phyloP scores from a whole-genome alignment of 257 asterid genomes.

The Lavandula angustifolia region DNA sequence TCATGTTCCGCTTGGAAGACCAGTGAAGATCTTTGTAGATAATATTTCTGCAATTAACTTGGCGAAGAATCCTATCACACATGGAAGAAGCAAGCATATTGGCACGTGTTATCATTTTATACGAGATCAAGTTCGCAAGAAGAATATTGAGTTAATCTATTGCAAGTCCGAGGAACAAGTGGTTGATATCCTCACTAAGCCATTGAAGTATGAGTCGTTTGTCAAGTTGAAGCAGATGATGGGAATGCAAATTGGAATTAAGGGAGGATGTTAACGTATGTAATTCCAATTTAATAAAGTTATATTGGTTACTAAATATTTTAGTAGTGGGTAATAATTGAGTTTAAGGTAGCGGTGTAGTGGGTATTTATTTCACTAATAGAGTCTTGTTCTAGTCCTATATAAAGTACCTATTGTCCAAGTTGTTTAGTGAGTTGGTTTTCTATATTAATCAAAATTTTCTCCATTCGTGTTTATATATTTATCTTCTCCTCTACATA shows the following conservation, averaged over 20 bases:
- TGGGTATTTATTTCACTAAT: too few relatives aligned
- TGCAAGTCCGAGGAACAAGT: constrained; percentile 24
- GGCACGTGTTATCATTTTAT: constrained; percentile 26
- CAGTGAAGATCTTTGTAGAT: constrained; percentile 27
- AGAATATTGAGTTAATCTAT: constrained; percentile 15
- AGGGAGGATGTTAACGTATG: background rate
- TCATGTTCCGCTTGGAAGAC: background rate
- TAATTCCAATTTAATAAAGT: too few relatives aligned
- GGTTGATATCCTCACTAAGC: constrained; percentile 16
- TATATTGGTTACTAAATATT: too few relatives aligned
- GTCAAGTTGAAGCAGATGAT: background rate
- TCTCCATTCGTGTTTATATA: too few relatives aligned
- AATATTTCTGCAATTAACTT: constrained; percentile 27
- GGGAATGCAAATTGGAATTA: background rate
- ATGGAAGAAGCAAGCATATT: constrained; percentile 34
- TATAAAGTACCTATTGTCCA: too few relatives aligned
- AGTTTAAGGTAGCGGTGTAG: too few relatives aligned
- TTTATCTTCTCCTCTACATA: too few relatives aligned
- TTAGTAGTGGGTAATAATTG: too few relatives aligned
- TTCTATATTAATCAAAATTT: too few relatives aligned
- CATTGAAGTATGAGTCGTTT: constrained; percentile 1
- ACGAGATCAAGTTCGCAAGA: constrained; percentile 25
- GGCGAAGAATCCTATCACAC: constrained; percentile 28
- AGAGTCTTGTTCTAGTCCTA: too few relatives aligned
- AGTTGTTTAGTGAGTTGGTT: too few relatives aligned